Conservation (phyloP, 768 basidiomycete genomes). For the Podaxis pistillaris region DNA sequence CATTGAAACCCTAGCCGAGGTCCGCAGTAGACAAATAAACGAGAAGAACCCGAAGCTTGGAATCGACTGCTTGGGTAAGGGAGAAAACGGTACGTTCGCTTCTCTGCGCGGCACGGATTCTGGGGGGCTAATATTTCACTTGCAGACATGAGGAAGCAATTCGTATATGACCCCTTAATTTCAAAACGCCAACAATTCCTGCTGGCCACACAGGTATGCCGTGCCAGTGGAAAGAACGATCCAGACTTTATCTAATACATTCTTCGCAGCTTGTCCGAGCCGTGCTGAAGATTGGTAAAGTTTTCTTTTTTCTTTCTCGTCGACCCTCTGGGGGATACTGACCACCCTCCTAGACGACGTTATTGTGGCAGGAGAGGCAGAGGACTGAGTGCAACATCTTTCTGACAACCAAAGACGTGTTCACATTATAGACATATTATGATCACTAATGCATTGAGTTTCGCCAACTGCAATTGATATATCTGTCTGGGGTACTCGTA, state of each 20-base stretch:
- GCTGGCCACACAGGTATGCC: slow-evolving; percentile 86
- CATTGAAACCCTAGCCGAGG: slow-evolving; percentile 94
- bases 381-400: slow-evolving; percentile 44
- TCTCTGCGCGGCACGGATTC: not conserved
- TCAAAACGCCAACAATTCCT: slow-evolving; percentile 97
- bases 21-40: slow-evolving; percentile 88
- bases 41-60: slow-evolving; percentile 86
- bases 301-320: slow-evolving; percentile 12
- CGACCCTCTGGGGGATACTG: not conserved
- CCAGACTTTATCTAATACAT: slow-evolving; percentile 5
- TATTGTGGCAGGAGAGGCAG: slow-evolving; percentile 68
- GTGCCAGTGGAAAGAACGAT: not conserved
- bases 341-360: slow-evolving; percentile 61
- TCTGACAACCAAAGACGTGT: not conserved
- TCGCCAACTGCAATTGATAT: not conserved
- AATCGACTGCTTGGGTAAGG: slow-evolving; percentile 87
- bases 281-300: slow-evolving; percentile 81
- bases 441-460: slow-evolving; percentile 8
- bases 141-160: slow-evolving; percentile 95
- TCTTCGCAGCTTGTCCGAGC: slow-evolving; percentile 69
- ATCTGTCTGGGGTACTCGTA: not conserved
- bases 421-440: not conserved
- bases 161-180: slow-evolving; percentile 95
- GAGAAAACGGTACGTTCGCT: slow-evolving; percentile 73
- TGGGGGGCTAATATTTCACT: not conserved